Base-by-base conservation (phyloP, 805 yeast species). In the Saccharomycopsis lassenensis region DNA sequence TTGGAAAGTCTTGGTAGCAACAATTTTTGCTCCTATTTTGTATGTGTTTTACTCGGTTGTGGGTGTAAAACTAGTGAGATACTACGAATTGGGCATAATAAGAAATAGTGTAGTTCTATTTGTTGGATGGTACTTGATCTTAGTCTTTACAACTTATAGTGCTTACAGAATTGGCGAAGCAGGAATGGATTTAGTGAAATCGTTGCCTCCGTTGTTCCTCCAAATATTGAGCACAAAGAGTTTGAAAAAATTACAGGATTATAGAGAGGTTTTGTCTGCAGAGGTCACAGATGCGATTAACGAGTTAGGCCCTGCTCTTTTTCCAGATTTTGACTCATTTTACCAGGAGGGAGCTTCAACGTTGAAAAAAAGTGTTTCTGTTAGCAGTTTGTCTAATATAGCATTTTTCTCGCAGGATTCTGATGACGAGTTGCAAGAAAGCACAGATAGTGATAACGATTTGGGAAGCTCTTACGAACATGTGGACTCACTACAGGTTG, bases 141-240 rank as follows among this genome's bases (percentile, higher is more conserved):
- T 91, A 36, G 84, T 71, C 1, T 53, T 68, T 20, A 74, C 89
- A 11, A 83, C 96, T 0, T 89, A 83, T 51, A 76, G 94, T n/a
- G 95, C 98, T 0, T 66, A 91, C 47, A 66, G 84, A 19, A 74
- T 85, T 40, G 97, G 98, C 36, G 98, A 91, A 52, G 80, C 77
- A 41, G 98, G 98, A 24, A 69, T 84, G 75, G 97, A 89, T 53
- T 67, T 82, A 32, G 69, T 80, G 54, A 85, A 85, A 52, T 77
- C 93, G 3, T 60, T 89, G 38, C 69, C 86, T 46, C 95, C 97
- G 1, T 59, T 89, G 29, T 80, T 79, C 57, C 55, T 79, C 19
- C 46, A 42, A 30, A 24, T 42, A 2, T 24, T 35, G 12, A 36
- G 43, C 18, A 21, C 23, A 6, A 31, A 36, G 5, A 72, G 82